Evolutionary conservation across 169 alveolate genomes (phyloP).

Genomic region (Eimeria maxima): DNA sequence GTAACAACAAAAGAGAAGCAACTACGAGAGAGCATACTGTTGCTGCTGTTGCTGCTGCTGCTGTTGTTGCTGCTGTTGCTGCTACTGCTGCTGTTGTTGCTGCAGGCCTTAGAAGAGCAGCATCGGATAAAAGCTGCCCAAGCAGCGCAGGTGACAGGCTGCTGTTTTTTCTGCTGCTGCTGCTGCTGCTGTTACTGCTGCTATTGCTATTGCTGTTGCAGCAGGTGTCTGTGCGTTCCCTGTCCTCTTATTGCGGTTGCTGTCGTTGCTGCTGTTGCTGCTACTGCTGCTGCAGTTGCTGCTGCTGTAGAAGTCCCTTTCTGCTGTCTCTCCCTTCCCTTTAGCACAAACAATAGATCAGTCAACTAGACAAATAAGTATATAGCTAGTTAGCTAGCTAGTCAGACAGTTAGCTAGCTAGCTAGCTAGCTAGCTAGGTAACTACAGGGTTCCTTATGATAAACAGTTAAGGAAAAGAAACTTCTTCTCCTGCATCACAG

Average conservation of each 20-base stretch:
- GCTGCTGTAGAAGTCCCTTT: not conserved
- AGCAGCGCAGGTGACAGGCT: slow-evolving; percentile 57
- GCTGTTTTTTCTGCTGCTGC: not conserved
- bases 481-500: not conserved
- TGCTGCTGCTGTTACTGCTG: slow-evolving; percentile 13
- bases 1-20: too few relatives aligned
- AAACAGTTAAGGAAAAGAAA: not conserved
- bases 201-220: not conserved
- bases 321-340: not conserved
- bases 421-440: not conserved
- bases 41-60: not conserved
- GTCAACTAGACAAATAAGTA: too few relatives aligned
- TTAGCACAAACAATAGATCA: not conserved
- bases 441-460: not conserved
- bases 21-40: not conserved
- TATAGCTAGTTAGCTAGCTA: not conserved
- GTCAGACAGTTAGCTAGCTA: not conserved
- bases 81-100: slow-evolving; percentile 26
- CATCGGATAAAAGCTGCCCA: slow-evolving; percentile 33
- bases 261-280: slow-evolving; percentile 1
- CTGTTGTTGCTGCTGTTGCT: slow-evolving; percentile 12
- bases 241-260: not conserved
- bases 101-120: slow-evolving; percentile 64
- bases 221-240: too few relatives aligned
- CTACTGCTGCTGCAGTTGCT: not conserved